Evolutionary conservation across 306 rosid genomes (phyloP), one percentile per base, ranked within the genome.

Genomic region (Gillenia trifoliata): DNA sequence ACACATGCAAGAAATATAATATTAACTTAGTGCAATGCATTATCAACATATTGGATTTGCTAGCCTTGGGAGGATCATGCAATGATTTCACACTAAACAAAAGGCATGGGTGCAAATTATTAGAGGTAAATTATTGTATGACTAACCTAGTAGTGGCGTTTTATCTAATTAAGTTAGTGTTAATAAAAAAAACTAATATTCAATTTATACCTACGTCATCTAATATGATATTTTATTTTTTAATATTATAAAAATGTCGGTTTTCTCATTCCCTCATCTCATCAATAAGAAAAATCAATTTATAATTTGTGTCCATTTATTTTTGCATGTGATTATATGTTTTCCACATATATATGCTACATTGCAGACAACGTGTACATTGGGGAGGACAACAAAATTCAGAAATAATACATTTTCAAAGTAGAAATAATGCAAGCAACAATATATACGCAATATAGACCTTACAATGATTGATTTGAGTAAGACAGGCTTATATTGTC

Each of bases 391-490:
- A 67, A 19, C 41, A 11, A 29, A 47, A 45, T 30, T 13, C 28
- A 68, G 60, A 68, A 68, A 47, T 68, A 23, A 19, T 68, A 19
- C 64, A 28, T 26, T 23, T 25, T 15, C 10, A 23, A 22, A 12
- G 33, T 59, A 59, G 5, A 34, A 30, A 45, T 30, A 15, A 29
- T 29, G 19, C 20, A 62, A 43, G 33, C 40, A 10, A 68, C 34
- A 11, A 28, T 43, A 67, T 30, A 57, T 59, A 57, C 70, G 52
- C 8, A 47, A 47, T 1, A 15, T 47, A 25, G 19, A 47, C 52
- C 45, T 62, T 50, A 61, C 60, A 59, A 64, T 71, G 65, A 70
- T 82, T 74, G 59, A 77, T 22, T 65, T 74, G 75, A 77, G 74
- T 70, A 61, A 60, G 38, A 66, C 80, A 67, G 8, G 36, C 47